Conservation (phyloP, 352 stramenopile genomes). For the Phytophthora pseudosyringae region DNA sequence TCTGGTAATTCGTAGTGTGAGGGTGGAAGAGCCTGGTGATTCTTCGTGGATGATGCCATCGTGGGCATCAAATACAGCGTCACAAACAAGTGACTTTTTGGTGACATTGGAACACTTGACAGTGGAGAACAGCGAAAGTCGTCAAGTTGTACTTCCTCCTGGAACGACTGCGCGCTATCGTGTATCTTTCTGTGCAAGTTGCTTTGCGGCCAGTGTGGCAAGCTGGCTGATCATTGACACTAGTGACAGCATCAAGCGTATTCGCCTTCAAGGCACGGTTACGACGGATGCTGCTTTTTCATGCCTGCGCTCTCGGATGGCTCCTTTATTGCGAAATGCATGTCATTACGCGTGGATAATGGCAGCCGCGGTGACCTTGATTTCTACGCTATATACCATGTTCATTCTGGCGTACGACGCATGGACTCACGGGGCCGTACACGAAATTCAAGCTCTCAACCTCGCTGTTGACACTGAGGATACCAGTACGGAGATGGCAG, state of each 20-base stretch:
- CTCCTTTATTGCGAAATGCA: constrained; percentile 11
- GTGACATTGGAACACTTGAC: constrained; percentile 13
- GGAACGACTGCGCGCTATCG: constrained; percentile 14
- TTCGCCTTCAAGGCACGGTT: constrained; percentile 40
- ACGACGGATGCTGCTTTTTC: constrained; percentile 32
- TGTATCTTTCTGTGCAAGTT: constrained; percentile 39
- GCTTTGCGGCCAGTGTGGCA: constrained; percentile 21
- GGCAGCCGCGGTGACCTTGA: constrained; percentile 12
- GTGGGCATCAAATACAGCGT: background rate
- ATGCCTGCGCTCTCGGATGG: constrained; percentile 34
- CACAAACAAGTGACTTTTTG: constrained; percentile 18
- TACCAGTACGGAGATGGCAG: background rate
- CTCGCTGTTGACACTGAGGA: constrained; percentile 4
- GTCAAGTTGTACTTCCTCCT: constrained; percentile 17
- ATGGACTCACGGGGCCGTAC: constrained; percentile 8
- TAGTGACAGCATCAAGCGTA: constrained; percentile 30
- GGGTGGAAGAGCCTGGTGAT: constrained; percentile 7
- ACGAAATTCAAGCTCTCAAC: background rate
- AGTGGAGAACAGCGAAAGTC: background rate
- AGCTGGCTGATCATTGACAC: constrained; percentile 43
- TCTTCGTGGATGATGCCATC: constrained; percentile 6
- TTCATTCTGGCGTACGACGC: constrained; percentile 16
- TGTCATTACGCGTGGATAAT: constrained; percentile 26
- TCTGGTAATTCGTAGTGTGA: constrained; percentile 24
- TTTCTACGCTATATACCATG: constrained; percentile 13